Percentiles rank a stretch among this genome's conserved stretches.
These are phyloP conservation scores for Chaetomiaceae sp. DNA, from an alignment of 2,329 filamentous ascomycete genomes.

Conservation along the genomic window DNA sequence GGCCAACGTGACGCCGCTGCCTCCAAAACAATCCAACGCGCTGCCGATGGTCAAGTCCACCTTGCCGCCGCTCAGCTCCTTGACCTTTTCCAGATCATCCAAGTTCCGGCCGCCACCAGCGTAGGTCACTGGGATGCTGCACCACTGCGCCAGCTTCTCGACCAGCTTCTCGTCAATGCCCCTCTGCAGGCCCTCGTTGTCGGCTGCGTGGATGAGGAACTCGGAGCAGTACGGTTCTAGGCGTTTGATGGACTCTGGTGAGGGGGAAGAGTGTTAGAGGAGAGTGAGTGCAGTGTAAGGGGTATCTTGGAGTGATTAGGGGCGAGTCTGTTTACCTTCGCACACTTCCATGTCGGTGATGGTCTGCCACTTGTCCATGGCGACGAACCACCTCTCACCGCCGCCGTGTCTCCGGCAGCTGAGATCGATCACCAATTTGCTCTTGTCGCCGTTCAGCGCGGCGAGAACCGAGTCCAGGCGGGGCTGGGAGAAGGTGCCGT, in stretches of 20 bases:
- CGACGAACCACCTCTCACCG: slow-evolving; percentile 80
- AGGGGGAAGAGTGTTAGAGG: neutral
- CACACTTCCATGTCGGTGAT: slow-evolving; percentile 95
- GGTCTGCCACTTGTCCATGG: slow-evolving; percentile 99
- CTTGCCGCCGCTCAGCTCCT: slow-evolving; percentile 69
- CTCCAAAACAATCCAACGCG: slow-evolving; percentile 92
- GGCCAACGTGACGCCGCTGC: slow-evolving; percentile 76
- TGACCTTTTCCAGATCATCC: slow-evolving; percentile 77
- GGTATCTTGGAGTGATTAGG: neutral
- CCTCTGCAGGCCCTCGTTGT: slow-evolving; percentile 89
- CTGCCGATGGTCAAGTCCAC: slow-evolving; percentile 96
- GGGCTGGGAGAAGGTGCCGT: slow-evolving; percentile 72
- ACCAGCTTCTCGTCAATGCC: slow-evolving; percentile 89
- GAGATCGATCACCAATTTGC: slow-evolving; percentile 87
- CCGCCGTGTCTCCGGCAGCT: slow-evolving; percentile 72
- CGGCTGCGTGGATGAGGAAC: slow-evolving; percentile 94
- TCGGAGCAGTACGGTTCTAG: slow-evolving; percentile 93
- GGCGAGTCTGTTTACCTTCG: slow-evolving; percentile 57
- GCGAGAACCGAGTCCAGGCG: slow-evolving; percentile 69
- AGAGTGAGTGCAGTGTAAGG: neutral
- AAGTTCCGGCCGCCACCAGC: slow-evolving; percentile 85
- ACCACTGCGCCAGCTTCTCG: slow-evolving; percentile 72
- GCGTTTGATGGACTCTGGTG: slow-evolving; percentile 66
- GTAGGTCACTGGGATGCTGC: slow-evolving; percentile 89
- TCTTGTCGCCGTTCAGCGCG: slow-evolving; percentile 67